Evolutionary conservation across 805 yeast species (phyloP).

Genomic region (Lipomyces mesembrius): DNA sequence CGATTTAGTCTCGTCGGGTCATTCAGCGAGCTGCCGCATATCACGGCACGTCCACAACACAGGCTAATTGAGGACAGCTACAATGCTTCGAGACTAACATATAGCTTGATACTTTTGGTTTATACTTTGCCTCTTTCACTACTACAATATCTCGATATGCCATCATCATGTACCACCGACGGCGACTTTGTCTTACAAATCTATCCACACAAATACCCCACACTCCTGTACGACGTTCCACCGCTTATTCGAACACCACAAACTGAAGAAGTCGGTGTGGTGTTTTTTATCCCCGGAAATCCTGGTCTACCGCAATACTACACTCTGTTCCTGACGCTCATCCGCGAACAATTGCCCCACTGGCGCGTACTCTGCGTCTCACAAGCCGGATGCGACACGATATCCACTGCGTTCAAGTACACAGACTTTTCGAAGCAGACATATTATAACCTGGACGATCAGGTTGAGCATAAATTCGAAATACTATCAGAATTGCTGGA

Average conservation of each 20-base stretch:
- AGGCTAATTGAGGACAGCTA: background rate
- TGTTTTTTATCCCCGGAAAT: constrained; percentile 74
- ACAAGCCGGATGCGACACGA: constrained; percentile 61
- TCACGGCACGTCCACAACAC: background rate
- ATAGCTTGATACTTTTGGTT: background rate
- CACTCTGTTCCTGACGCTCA: constrained; percentile 54
- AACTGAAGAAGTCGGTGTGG: constrained; percentile 41
- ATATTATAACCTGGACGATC: constrained; percentile 55
- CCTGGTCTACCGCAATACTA: constrained; percentile 76
- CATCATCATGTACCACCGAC: background rate
- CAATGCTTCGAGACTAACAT: no score
- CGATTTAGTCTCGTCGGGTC: no score
- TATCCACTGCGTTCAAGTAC: background rate
- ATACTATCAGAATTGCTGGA: constrained; percentile 50
- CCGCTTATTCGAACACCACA: constrained; percentile 10
- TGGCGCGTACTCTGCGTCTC: constrained; percentile 64
- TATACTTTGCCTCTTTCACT: background rate
- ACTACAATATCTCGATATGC: background rate
- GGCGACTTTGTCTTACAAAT: background rate
- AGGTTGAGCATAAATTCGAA: constrained; percentile 60
- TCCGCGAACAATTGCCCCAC: constrained; percentile 52
- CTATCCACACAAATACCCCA: constrained; percentile 25
- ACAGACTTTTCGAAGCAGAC: constrained; percentile 29
- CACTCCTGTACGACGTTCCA: constrained; percentile 27
- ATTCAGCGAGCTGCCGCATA: no score